Evolutionary conservation across 768 basidiomycete species (phyloP).

Genomic region (Crassisporium funariophilum): DNA sequence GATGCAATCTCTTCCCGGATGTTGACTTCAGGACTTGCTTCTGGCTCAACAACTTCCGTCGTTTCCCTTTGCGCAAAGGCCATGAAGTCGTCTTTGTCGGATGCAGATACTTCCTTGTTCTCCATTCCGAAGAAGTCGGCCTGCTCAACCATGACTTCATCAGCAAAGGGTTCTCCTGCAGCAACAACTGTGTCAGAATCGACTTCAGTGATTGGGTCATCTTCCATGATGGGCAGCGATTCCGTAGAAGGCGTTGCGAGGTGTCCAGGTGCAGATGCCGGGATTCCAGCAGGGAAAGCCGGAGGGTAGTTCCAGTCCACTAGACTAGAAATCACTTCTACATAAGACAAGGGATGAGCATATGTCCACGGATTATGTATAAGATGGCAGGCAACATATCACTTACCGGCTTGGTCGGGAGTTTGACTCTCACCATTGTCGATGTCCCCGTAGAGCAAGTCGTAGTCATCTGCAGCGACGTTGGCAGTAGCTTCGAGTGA

Average conservation of each 20-base stretch:
- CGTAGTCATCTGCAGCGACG: too few relatives aligned
- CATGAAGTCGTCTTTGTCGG: neutral
- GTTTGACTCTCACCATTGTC: neutral
- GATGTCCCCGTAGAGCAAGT: neutral
- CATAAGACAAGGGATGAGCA: neutral
- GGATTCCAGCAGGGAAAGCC: constrained; percentile 28
- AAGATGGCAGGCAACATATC: neutral
- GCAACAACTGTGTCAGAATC: too few relatives aligned
- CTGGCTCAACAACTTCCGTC: constrained; percentile 7
- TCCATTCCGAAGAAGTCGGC: too few relatives aligned
- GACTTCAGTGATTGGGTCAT: neutral
- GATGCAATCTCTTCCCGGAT: too few relatives aligned
- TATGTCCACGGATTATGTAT: neutral
- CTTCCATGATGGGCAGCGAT: neutral
- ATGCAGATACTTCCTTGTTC: neutral
- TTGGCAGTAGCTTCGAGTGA: too few relatives aligned
- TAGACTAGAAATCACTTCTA: constrained; percentile 6
- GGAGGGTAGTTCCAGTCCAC: constrained; percentile 38
- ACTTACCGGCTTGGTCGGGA: neutral
- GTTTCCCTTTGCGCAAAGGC: neutral
- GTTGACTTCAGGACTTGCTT: too few relatives aligned
- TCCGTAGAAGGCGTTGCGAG: constrained; percentile 9
- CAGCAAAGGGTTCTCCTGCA: too few relatives aligned
- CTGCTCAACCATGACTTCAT: too few relatives aligned
- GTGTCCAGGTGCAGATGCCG: constrained; percentile 19